phyloP scores from a whole-genome alignment of 208 protist genomes.

The Angomonas desouzai region DNA sequence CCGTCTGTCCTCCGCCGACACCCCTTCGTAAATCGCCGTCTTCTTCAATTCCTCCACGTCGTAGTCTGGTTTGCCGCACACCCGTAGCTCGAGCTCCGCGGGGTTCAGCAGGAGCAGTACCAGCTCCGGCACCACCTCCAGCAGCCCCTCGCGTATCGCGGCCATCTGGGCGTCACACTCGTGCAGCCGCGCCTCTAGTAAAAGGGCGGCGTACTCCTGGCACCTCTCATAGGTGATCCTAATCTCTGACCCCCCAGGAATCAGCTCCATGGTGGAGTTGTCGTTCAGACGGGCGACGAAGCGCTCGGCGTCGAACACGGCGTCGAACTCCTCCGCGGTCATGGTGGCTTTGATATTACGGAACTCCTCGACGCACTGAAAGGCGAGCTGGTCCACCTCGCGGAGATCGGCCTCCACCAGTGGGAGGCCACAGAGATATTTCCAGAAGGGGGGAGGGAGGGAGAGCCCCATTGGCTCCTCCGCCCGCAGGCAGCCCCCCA shows the following conservation, averaged over 20 bases:
- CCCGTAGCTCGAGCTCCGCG: slow-evolving; percentile 78
- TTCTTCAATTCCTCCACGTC: slow-evolving; percentile 78
- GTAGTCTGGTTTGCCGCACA: slow-evolving; percentile 92
- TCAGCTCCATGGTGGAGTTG: slow-evolving; percentile 66
- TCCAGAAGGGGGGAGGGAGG: slow-evolving; percentile 91
- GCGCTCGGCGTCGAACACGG: slow-evolving; percentile 78
- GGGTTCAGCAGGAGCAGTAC: slow-evolving; percentile 81
- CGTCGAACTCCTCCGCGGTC: slow-evolving; percentile 63
- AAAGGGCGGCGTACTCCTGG: slow-evolving; percentile 69
- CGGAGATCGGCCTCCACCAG: slow-evolving; percentile 71
- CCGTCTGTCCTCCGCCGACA: slow-evolving; percentile 71
- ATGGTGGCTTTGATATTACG: slow-evolving; percentile 30
- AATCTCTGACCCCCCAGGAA: slow-evolving; percentile 48
- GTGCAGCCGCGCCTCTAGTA: slow-evolving; percentile 66
- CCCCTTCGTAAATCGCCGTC: slow-evolving; percentile 78
- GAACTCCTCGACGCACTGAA: slow-evolving; percentile 86
- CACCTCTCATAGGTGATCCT: slow-evolving; percentile 72
- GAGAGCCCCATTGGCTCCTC: slow-evolving; percentile 88
- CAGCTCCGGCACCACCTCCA: slow-evolving; percentile 82
- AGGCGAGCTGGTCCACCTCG: slow-evolving; percentile 76
- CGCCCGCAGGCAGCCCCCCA: slow-evolving; percentile 92
- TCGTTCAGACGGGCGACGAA: slow-evolving; percentile 86
- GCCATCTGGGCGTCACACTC: slow-evolving; percentile 77
- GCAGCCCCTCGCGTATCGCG: slow-evolving; percentile 82
- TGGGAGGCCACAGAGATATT: slow-evolving; percentile 64